Conservation (phyloP, 2,329 filamentous ascomycete species). For the Colletotrichum eleusines region DNA sequence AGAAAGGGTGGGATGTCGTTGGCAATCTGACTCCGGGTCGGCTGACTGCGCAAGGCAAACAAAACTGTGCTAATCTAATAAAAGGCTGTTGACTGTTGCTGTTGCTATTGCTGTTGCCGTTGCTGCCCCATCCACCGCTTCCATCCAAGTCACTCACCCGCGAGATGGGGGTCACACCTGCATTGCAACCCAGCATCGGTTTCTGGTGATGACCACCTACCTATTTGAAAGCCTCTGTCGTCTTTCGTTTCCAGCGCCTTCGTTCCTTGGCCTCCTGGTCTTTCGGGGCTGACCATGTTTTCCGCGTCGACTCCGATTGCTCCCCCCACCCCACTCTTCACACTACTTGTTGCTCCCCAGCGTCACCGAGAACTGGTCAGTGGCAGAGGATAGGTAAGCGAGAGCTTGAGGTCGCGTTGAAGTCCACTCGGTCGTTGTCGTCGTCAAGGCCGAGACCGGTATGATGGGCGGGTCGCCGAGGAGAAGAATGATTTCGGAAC, state of each 20-base stretch:
- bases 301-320: constrained; percentile 20
- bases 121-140: constrained; percentile 26
- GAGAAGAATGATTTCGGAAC: constrained; percentile 4
- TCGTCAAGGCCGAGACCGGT: constrained; percentile 8
- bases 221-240: constrained; percentile 17
- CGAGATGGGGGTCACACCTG: constrained; percentile 39
- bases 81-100: too few relatives aligned
- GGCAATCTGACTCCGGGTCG: constrained; percentile 21
- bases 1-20: constrained; percentile 25
- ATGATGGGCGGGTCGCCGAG: constrained; percentile 20
- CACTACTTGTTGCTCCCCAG: too few relatives aligned
- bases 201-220: constrained; percentile 28
- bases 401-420: background rate
- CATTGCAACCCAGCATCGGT: constrained; percentile 28
- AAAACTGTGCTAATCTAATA: too few relatives aligned
- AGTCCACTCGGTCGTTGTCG: background rate
- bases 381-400: background rate
- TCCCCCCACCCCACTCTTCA: background rate
- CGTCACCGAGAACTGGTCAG: background rate
- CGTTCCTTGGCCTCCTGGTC: constrained; percentile 3
- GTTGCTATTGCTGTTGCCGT: too few relatives aligned
- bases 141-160: constrained; percentile 33
- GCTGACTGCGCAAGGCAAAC: constrained; percentile 21
- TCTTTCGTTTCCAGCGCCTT: constrained; percentile 2
- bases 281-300: constrained; percentile 7